Evolutionary conservation across 257 asterid species (phyloP).

Genomic region (Lithospermum erythrorhizon): DNA sequence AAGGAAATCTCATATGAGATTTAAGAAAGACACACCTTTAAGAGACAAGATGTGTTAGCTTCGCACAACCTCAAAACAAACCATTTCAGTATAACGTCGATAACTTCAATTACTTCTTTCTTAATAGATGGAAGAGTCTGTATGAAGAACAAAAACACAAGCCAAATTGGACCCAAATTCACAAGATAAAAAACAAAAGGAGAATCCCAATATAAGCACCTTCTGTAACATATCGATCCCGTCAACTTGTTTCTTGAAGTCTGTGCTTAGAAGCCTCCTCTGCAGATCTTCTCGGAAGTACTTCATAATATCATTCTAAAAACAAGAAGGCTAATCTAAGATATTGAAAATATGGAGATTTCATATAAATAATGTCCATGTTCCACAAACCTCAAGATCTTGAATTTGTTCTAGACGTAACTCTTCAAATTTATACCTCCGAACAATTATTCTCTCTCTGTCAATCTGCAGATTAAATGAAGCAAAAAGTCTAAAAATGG

Average conservation of each 20-base stretch:
- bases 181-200: conserved; percentile 7
- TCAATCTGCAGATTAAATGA: conserved; percentile 54
- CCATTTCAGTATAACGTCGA: conserved; percentile 88
- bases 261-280: conserved; percentile 73
- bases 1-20: background rate
- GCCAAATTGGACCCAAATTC: conserved; percentile 13
- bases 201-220: conserved; percentile 32
- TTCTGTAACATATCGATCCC: conserved; percentile 97
- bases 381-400: conserved; percentile 79
- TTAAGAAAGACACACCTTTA: conserved; percentile 42
- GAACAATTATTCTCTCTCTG: conserved; percentile 76
- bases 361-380: conserved; percentile 6
- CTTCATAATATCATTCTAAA: conserved; percentile 80
- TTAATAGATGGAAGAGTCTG: conserved; percentile 76
- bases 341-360: conserved; percentile 2
- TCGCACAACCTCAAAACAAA: conserved; percentile 88
- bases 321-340: conserved; percentile 6
- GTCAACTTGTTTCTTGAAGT: conserved; percentile 97
- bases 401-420: conserved; percentile 90
- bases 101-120: conserved; percentile 74
- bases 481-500: background rate
- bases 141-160: conserved; percentile 19
- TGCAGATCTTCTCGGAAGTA: conserved; percentile 92
- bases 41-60: conserved; percentile 82
- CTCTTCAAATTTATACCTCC: conserved; percentile 92